Conservation (phyloP, 495 filamentous ascomycete genomes). For the Podospora comata region DNA sequence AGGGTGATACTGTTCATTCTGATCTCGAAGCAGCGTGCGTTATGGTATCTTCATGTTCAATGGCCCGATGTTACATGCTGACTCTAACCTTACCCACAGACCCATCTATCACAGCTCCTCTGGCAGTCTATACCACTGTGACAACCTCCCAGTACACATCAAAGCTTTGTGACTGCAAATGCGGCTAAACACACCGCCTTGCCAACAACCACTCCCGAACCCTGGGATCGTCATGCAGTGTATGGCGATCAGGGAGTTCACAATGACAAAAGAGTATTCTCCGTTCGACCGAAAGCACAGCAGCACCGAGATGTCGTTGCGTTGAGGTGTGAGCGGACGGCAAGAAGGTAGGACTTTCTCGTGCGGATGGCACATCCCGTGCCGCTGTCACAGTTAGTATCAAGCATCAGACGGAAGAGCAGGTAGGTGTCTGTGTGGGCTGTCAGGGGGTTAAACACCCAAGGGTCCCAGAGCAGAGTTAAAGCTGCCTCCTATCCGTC, state of each 20-base stretch:
- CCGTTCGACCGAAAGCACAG: background rate
- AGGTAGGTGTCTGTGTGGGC: no score
- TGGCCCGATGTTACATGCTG: no score
- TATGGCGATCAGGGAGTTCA: background rate
- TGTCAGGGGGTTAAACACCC: no score
- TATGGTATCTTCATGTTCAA: no score
- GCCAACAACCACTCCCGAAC: background rate
- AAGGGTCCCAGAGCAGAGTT: no score
- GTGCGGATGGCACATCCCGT: no score
- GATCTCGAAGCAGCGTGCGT: no score
- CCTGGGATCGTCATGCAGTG: slow-evolving; percentile 1
- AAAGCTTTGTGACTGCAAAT: background rate
- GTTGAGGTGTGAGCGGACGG: background rate
- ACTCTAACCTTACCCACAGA: background rate
- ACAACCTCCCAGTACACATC: background rate
- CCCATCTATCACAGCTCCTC: background rate
- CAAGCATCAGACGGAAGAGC: no score
- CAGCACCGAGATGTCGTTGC: background rate
- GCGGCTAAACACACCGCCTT: slow-evolving; percentile 2
- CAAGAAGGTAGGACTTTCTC: no score
- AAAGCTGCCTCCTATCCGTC: background rate
- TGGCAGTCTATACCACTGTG: background rate
- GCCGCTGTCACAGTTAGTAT: no score
- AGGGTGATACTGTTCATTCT: no score
- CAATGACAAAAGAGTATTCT: no score